A percentile compares a stretch with the other conserved stretches of the same genome.
These are phyloP conservation scores for Lophiotrema nucula DNA, from an alignment of 495 filamentous ascomycete genomes.

Conservation along the genomic window DNA sequence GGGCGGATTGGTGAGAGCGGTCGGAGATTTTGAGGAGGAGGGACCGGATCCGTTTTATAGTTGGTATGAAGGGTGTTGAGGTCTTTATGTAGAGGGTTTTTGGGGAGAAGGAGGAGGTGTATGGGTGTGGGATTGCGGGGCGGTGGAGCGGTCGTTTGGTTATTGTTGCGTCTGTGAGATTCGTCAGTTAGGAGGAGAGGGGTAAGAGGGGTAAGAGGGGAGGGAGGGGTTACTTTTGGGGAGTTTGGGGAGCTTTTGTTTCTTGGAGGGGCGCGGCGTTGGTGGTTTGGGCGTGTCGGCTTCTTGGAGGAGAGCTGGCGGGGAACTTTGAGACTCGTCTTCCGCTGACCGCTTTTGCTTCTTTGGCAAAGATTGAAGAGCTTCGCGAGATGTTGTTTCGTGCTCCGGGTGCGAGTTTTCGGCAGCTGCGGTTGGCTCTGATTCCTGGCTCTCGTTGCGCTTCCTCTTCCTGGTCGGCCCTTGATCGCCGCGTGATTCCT, in stretches of 20 bases:
- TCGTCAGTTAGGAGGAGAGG: background rate
- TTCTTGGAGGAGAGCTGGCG: too few species aligned
- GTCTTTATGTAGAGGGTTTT: constrained; percentile 80
- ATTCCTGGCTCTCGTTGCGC: too few species aligned
- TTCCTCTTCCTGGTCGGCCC: too few species aligned
- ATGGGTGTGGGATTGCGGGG: constrained; percentile 60
- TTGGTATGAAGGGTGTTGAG: constrained; percentile 74
- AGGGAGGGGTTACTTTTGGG: constrained; percentile 45
- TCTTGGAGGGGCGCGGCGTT: background rate
- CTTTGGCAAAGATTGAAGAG: too few species aligned
- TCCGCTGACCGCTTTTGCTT: too few species aligned
- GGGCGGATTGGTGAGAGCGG: constrained; percentile 47
- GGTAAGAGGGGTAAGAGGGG: background rate
- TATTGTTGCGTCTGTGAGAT: constrained; percentile 47
- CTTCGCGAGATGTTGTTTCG: too few species aligned
- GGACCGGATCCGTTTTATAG: constrained; percentile 74
- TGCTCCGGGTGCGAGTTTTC: too few species aligned
- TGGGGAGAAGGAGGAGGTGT: constrained; percentile 47
- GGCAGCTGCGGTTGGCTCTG: too few species aligned
- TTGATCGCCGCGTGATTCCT: too few species aligned
- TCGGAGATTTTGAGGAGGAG: constrained; percentile 65
- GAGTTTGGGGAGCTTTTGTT: constrained; percentile 42
- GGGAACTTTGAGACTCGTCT: too few species aligned
- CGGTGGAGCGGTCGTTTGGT: constrained; percentile 72
- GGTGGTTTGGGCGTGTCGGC: background rate